Base-by-base conservation (phyloP, 2,329 filamentous ascomycete genomes). In the Fusarium secorum region DNA sequence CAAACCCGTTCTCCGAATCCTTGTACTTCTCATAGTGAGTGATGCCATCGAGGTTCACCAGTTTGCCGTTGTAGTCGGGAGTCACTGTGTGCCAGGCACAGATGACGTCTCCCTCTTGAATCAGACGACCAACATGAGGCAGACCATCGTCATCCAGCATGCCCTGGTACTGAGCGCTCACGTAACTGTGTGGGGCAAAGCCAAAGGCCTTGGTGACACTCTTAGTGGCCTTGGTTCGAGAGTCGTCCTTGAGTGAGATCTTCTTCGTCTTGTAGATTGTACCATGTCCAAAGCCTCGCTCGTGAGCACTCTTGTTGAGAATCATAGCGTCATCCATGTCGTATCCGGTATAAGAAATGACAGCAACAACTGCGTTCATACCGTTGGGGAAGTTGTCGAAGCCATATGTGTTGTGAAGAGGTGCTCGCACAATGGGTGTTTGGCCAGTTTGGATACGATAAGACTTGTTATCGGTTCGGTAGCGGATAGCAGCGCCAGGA, bases 271-370 rank as follows among this genome's bases (percentile, higher is more conserved):
- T 99, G 87, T 98, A 99, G 75, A 99, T 94, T 9, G 95, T 97
- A 60, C 96, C 96, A 77, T 98, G 90, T 39, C 94, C 95, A 77
- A 99, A 98, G 18, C 96, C 96, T 74, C 96, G 90, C 82, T 99
- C 96, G 81, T 98, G 94, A 5, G 95, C 91, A 24, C 94, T 97
- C 81, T 98, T 98, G 86, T 98, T 98, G 79, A 99, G 86, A 79
- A 99, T 98, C 95, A 98, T 98, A 79, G 96, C 96, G 83, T 99
- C 96, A 86, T 99, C 96, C 96, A 99, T 99, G 86, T 99, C 96
- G 83, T 98, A 99, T 55, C 95, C 96, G 4, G 95, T 98, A 81
- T 99, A 99, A 1, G 95, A 98, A 71, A 99, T 97, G 80, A 99
- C 97, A 64, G 96, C 96, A 64, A 99, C 96, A 41, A 98, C 90